Base-by-base conservation (phyloP, 768 basidiomycete genomes). In the Agrocybe pediades region DNA sequence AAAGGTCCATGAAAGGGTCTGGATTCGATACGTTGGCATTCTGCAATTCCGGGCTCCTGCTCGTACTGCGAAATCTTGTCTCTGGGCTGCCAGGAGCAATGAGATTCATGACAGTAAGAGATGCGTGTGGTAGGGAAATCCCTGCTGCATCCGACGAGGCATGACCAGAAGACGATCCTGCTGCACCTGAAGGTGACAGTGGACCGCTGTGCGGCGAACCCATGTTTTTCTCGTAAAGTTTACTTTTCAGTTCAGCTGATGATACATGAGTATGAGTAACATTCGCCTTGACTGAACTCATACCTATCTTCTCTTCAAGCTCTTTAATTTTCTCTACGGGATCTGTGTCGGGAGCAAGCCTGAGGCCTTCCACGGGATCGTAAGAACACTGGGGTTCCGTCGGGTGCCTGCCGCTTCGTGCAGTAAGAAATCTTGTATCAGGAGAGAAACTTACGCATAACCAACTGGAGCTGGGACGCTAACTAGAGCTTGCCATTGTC, bases 391-490 rank as follows among this genome's bases (percentile, higher is more conserved):
- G 86, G 7, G 91, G 91, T 67, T 92, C 90, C 9, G 82, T 74
- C n/a, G 92, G 92, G 69, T 94, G 91, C 20, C 90, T 92, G 61
- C 19, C 56, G 26, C 17, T 50, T n/a, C 13, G 4, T 42, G 11
- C n/a, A 40, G 15, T 50, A 19, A 7, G 11, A 16, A 8, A 4
- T 29, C 17, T 2, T 51, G n/a, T 42, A 49, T 39, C 41, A 48
- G 47, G 26, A 55, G 8, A 53, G 24, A 41, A 58, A 73, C 88
- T 68, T 64, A 92, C 90, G 86, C 85, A 72, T 91, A 93, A 62
- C 92, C 91, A 23, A 87, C 81, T 44, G 91, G 91, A 7, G 92
- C 87, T 7, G 91, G 91, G 26, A 93, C 91, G 61, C 89, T 88
- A 56, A 92, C 84, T 54, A 87, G 71, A 15, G 88, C 82, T 58